These are phyloP conservation scores for Stephania yunnanensis DNA, from an alignment of 164 flowering plant species.

Conservation along the genomic window DNA sequence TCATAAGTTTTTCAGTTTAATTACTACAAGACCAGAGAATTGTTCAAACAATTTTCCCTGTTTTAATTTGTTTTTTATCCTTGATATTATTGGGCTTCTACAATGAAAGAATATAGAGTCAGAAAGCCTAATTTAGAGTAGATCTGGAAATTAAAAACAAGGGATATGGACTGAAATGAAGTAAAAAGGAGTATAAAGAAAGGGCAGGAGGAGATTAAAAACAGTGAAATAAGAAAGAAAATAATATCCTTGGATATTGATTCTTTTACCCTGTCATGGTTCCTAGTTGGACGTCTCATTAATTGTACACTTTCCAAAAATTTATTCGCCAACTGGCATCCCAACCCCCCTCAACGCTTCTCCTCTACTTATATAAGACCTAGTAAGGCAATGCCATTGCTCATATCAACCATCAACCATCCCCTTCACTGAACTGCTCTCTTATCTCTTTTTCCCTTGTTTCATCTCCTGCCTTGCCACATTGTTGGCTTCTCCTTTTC, in stretches of 20 bases:
- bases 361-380: conserved; percentile 13
- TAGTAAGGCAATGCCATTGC: not conserved
- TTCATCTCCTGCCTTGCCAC: not conserved
- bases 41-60: not conserved
- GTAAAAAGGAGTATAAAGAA: not conserved
- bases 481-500: not conserved
- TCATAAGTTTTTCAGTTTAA: not conserved
- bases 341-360: conserved; percentile 1
- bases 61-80: not conserved
- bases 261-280: conserved; percentile 4
- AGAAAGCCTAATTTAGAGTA: not conserved
- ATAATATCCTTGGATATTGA: conserved; percentile 1
- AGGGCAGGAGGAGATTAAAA: not conserved
- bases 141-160: not conserved
- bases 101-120: not conserved
- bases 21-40: not conserved
- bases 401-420: conserved; percentile 6
- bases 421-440: not conserved
- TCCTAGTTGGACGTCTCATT: conserved; percentile 1
- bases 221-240: not conserved
- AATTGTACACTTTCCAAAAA: conserved; percentile 7
- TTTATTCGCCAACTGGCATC: conserved; percentile 14
- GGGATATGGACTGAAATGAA: not conserved
- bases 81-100: not conserved
- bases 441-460: not conserved